Percentiles rank a stretch among this genome's conserved stretches.
Evolutionary conservation across 1,284 basidiomycete species (phyloP).

Genomic region (Leccinum fuscescens): DNA sequence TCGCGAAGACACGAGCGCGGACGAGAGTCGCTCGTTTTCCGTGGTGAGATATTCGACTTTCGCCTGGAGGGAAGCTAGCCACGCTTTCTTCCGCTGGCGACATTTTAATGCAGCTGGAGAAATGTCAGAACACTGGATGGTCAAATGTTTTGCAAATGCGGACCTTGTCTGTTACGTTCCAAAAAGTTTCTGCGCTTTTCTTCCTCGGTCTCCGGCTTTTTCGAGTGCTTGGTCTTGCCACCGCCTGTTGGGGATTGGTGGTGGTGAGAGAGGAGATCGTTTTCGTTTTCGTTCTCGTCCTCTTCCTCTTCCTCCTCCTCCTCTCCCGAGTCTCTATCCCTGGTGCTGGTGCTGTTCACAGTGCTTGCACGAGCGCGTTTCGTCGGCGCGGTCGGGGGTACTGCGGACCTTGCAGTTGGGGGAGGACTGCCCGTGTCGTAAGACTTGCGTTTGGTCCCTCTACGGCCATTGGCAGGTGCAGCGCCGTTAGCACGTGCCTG

Average conservation of each 20-base stretch:
- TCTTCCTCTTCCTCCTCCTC: slow-evolving; percentile 54
- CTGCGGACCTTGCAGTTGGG: slow-evolving; percentile 23
- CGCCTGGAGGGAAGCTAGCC: slow-evolving; percentile 89
- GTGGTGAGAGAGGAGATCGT: slow-evolving; percentile 37
- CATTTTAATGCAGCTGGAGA: slow-evolving; percentile 91
- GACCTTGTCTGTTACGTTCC: slow-evolving; percentile 92
- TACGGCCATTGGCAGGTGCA: slow-evolving; percentile 39
- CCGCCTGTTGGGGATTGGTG: slow-evolving; percentile 29
- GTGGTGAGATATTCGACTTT: slow-evolving; percentile 88
- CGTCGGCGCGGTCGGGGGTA: slow-evolving; percentile 16
- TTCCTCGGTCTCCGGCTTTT: slow-evolving; percentile 91
- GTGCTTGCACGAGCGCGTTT: slow-evolving; percentile 52
- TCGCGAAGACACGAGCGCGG: slow-evolving; percentile 71
- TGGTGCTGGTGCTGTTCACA: slow-evolving; percentile 29
- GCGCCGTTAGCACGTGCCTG: slow-evolving; percentile 49
- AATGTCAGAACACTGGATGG: slow-evolving; percentile 6
- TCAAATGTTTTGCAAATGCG: slow-evolving; percentile 1
- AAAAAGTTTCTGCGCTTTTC: slow-evolving; percentile 94
- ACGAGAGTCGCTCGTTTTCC: slow-evolving; percentile 91
- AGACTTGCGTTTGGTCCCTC: slow-evolving; percentile 67
- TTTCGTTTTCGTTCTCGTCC: slow-evolving; percentile 47
- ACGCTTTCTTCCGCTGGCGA: slow-evolving; percentile 97
- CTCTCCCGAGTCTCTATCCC: slow-evolving; percentile 35
- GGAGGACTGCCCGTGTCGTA: slow-evolving; percentile 46
- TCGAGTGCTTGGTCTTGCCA: slow-evolving; percentile 36